Evolutionary conservation across 2,329 filamentous ascomycete species (phyloP).

Genomic region (Phaeosphaeria sp.): DNA sequence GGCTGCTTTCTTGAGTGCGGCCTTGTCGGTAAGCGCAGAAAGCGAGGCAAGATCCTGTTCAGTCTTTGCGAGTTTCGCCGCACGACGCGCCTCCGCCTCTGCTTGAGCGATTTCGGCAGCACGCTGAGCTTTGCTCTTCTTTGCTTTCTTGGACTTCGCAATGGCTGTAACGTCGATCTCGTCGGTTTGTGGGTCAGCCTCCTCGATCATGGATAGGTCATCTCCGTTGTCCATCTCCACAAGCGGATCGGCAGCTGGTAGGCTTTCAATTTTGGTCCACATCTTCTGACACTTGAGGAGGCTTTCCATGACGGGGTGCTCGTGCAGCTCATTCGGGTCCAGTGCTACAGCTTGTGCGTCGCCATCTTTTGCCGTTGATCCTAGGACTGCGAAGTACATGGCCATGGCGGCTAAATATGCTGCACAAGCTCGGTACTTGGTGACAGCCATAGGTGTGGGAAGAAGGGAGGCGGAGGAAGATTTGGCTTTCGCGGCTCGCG

Average conservation of each 20-base stretch:
- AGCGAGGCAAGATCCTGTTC: constrained; percentile 78
- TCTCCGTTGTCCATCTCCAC: constrained; percentile 39
- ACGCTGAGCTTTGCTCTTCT: constrained; percentile 57
- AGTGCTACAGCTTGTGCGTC: constrained; percentile 63
- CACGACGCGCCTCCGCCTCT: constrained; percentile 60
- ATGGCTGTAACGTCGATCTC: constrained; percentile 41
- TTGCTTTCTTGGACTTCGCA: constrained; percentile 46
- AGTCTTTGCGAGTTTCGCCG: constrained; percentile 60
- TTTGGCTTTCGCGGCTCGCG: constrained; percentile 31
- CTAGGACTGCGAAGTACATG: constrained; percentile 95
- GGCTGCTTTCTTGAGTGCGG: constrained; percentile 55
- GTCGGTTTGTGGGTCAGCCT: constrained; percentile 38
- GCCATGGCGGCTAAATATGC: constrained; percentile 86
- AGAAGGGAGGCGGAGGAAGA: constrained; percentile 12
- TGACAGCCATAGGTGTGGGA: constrained; percentile 45
- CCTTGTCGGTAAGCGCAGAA: constrained; percentile 63
- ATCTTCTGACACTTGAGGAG: constrained; percentile 79
- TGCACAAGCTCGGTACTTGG: constrained; percentile 80
- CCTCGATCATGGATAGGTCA: constrained; percentile 45
- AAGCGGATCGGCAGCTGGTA: constrained; percentile 61
- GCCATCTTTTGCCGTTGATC: constrained; percentile 71
- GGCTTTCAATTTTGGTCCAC: constrained; percentile 75
- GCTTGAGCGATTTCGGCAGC: constrained; percentile 61
- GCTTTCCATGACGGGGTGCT: constrained; percentile 89
- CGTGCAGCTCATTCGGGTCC: constrained; percentile 78